Evolutionary conservation across 768 basidiomycete species (phyloP), one percentile per base, ranked within the genome.

Genomic region (Mycena indigotica): DNA sequence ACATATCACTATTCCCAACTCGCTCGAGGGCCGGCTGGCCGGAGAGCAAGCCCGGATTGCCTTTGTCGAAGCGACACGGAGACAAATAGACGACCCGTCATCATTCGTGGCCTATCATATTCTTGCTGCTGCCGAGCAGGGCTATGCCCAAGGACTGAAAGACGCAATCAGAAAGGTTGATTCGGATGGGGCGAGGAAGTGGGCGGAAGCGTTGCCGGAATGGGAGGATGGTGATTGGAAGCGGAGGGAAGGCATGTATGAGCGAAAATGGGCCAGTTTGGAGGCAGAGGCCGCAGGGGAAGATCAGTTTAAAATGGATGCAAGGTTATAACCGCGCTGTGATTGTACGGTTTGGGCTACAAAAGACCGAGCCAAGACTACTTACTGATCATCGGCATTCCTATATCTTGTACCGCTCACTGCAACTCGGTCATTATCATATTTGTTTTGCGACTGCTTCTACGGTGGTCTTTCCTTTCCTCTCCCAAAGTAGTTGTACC

Each of bases 21-120:
- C 75, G 1, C 8, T 63, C 2, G 69, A 70, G 28, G 72, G 57
- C 0, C 67, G 75, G 3, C 70, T 81, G 8, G 65, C 19, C 4
- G 79, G 74, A 38, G 80, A 82, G 62, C 64, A 49, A 3, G 67
- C 70, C 17, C 69, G 78, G 3, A 65, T 82, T 21, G 51, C 60
- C 0, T 50, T 50, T 0, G 64, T 75, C 10, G 63, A 62, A 28
- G 38, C 30, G 28, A 38, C 38, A 48, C 59, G 54, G 3, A 58
- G 28, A 28, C 65, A 61, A 24, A 39, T 61, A 2, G 63, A 73
- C n/a, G 60, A 63, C 26, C 57, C 68, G 3, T 74, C 75, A 0
- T 68, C 73, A 16, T 69, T 78, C 23, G 56, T 73, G 39, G 63
- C 70, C n/a, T 80, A 73, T 53, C 70, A 70, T n/a, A 68, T 77